Evolutionary conservation across 768 basidiomycete genomes (phyloP), one percentile per base, ranked within the genome.

Genomic region (Boletellus ananas): DNA sequence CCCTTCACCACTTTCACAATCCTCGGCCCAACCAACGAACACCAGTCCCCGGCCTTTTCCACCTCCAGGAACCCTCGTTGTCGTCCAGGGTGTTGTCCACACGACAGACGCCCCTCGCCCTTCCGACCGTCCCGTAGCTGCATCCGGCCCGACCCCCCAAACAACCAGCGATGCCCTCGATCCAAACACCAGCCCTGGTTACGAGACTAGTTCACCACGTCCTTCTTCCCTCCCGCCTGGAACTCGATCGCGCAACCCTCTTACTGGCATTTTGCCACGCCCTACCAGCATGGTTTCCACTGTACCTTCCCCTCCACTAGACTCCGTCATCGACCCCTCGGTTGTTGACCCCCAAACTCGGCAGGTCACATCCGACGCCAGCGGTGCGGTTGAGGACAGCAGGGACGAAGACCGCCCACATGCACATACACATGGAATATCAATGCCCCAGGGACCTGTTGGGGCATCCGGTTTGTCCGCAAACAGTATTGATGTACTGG

Each of bases 81-180:
- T 90, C 33, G 87, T 90, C 0, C 87, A 90, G 66, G 87, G 87
- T 43, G 86, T 89, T 35, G 87, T 89, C 1, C 86, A 89, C 54
- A 88, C 87, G 1, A 83, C 84, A 4, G 86, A 88, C 65, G 76
- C 79, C 23, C 74, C 81, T 1, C 72, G 75, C 18, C 49, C 66
- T 33, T 48, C 59, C 13, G 60, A 66, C 38, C 56, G 65, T 43
- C 61, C 54, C 18, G 43, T 58, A 9, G 25, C 54, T 27, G 50
- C 39, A 34, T 45, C 50, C n/a, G 57, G 44, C 48, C 42, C 62
- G 8, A 45, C 42, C 16, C 43, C 41, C 14, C 36, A 51, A 0
- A 38, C 43, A 14, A 21, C 54, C 42, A 50, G 45, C 35, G 29
- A 57, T 43, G 14, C 44, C 17, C 14, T 43, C 37, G 31, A 45